These are phyloP conservation scores for Thraustochytrium sp. DNA, from an alignment of 352 stramenopile species.

Conservation along the genomic window DNA sequence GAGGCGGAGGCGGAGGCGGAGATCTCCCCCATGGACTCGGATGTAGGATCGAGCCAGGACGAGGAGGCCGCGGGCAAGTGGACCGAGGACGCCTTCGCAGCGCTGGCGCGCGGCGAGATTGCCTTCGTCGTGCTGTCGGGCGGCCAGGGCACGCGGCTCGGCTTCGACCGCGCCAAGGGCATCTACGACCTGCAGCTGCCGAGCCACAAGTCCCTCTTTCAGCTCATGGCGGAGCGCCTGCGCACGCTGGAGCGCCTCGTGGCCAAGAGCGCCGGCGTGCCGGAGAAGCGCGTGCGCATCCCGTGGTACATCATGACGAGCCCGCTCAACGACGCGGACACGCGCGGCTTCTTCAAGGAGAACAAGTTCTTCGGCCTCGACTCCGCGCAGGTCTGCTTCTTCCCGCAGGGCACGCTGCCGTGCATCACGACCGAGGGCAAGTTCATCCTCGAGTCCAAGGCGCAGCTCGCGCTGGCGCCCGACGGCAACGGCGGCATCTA, in stretches of 20 bases:
- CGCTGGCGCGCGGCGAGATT: constrained; percentile 75
- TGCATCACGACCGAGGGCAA: constrained; percentile 88
- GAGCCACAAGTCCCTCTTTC: constrained; percentile 84
- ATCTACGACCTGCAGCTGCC: constrained; percentile 85
- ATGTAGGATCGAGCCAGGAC: neutral
- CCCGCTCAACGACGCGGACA: constrained; percentile 88
- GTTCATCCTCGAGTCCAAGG: constrained; percentile 83
- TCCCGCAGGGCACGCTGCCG: constrained; percentile 84
- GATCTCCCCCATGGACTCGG: constrained; percentile 2
- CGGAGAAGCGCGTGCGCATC: constrained; percentile 50
- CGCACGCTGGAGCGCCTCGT: constrained; percentile 62
- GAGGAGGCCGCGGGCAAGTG: neutral
- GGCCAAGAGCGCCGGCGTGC: neutral
- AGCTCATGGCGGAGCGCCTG: constrained; percentile 85
- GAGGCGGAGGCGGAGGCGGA: neutral
- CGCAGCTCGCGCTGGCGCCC: constrained; percentile 77
- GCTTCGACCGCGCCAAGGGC: constrained; percentile 89
- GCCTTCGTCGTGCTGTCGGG: constrained; percentile 86
- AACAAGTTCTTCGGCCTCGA: constrained; percentile 84
- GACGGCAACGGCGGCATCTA: constrained; percentile 98
- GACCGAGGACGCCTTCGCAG: constrained; percentile 60
- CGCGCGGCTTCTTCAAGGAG: constrained; percentile 75
- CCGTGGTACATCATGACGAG: constrained; percentile 95
- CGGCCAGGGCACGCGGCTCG: constrained; percentile 92
- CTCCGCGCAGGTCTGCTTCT: constrained; percentile 83